Evolutionary conservation across 768 basidiomycete species (phyloP).

Genomic region (Leccinellum albellum): DNA sequence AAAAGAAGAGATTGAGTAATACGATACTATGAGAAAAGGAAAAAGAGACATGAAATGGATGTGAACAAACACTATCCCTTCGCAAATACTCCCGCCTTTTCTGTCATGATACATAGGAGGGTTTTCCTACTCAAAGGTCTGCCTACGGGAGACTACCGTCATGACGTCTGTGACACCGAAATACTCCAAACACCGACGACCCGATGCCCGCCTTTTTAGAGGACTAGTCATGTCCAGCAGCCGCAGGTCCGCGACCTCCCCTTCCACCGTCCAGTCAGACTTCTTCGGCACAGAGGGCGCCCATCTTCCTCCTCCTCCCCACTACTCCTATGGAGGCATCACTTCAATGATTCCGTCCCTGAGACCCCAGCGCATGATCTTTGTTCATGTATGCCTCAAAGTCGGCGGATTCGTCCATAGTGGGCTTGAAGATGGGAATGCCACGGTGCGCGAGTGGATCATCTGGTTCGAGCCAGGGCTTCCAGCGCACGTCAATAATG

Average conservation of each 20-base stretch:
- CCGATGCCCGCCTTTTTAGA: conserved; percentile 7
- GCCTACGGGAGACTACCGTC: too few relatives aligned
- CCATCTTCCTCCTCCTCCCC: too few relatives aligned
- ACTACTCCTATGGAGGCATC: conserved; percentile 95
- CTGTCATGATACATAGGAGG: too few relatives aligned
- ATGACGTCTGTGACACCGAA: conserved; percentile 11
- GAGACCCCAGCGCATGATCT: conserved; percentile 85
- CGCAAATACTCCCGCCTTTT: background rate
- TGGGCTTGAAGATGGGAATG: conserved; percentile 94
- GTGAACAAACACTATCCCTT: too few relatives aligned
- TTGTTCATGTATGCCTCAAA: conserved; percentile 90
- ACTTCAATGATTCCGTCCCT: conserved; percentile 93
- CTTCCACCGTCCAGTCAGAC: conserved; percentile 64
- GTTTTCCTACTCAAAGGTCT: too few relatives aligned
- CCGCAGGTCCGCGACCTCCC: conserved; percentile 45
- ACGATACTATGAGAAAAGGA: too few relatives aligned
- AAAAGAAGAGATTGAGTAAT: background rate
- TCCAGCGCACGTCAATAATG: conserved; percentile 14
- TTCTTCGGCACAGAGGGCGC: conserved; percentile 62
- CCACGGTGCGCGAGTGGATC: conserved; percentile 82
- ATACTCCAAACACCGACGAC: background rate
- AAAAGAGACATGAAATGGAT: too few relatives aligned
- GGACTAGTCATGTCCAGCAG: conserved; percentile 21
- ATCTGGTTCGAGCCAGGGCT: conserved; percentile 75
- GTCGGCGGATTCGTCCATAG: conserved; percentile 86